These are phyloP conservation scores for Zarea fungicola DNA, from an alignment of 2,329 filamentous ascomycete species.

Conservation along the genomic window DNA sequence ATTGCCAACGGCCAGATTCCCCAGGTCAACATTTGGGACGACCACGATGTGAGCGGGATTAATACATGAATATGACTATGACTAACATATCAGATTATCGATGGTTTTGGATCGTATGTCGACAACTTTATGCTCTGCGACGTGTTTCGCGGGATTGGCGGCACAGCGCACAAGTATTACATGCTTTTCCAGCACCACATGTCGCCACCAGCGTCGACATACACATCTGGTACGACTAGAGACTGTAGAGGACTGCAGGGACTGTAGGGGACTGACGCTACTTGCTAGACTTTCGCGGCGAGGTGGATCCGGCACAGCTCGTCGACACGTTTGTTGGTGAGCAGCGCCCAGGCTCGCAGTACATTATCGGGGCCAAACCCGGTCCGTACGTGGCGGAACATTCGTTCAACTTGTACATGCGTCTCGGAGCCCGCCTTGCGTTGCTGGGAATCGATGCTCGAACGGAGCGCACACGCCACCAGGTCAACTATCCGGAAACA, in stretches of 20 bases:
- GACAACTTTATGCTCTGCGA: slow-evolving; percentile 89
- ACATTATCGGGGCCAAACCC: slow-evolving; percentile 70
- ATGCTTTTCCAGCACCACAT: slow-evolving; percentile 96
- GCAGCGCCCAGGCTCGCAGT: slow-evolving; percentile 57
- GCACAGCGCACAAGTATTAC: slow-evolving; percentile 95
- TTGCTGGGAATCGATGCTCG: slow-evolving; percentile 88
- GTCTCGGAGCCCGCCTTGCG: slow-evolving; percentile 74
- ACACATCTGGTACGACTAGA: slow-evolving; percentile 59
- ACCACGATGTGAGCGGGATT: slow-evolving; percentile 62
- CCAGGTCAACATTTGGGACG: slow-evolving; percentile 97
- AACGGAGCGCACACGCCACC: slow-evolving; percentile 87
- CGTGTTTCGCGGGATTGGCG: slow-evolving; percentile 88
- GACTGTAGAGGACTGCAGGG: slow-evolving; percentile 17
- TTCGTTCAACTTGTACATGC: slow-evolving; percentile 82
- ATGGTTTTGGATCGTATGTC: slow-evolving; percentile 90
- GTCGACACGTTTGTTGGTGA: slow-evolving; percentile 66
- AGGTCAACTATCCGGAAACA: slow-evolving; percentile 90
- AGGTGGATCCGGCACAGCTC: slow-evolving; percentile 66
- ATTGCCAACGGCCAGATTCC: slow-evolving; percentile 86
- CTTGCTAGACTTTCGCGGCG: slow-evolving; percentile 27
- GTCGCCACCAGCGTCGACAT: slow-evolving; percentile 78
- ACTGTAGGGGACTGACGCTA: too few relatives aligned
- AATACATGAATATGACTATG: too few relatives aligned
- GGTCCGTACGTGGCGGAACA: slow-evolving; percentile 87
- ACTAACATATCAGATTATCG: slow-evolving; percentile 63